Base-by-base conservation (phyloP, 768 basidiomycete species). In the Pulveroboletus sp. region DNA sequence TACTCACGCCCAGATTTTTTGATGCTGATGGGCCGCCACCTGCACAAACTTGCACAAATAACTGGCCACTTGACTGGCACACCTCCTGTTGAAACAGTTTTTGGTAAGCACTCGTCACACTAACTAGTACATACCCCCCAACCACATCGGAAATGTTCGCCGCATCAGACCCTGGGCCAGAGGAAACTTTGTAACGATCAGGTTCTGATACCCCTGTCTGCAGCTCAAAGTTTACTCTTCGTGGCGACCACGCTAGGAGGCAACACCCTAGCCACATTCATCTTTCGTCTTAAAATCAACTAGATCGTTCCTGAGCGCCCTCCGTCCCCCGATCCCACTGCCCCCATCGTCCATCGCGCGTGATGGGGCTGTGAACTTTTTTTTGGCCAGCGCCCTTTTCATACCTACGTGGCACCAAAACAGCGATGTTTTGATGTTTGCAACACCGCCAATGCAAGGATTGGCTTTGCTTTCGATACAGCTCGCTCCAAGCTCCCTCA, bases 371-470 rank as follows among this genome's bases (percentile, higher is more conserved):
- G 47, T 49, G 41, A 42, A 36, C 11, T 10, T n/a, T n/a, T 47
- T 27, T 41, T 47, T 27, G 4, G 24, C 41, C 40, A 33, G 43
- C 40, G 31, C 25, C 17, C n/a, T 20, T 47, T 41, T 36, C 47
- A 17, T 41, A 13, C 17, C 45, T 45, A 31, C 20, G 36, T 27
- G 38, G 12, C 31, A 47, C 38, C 29, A 23, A 40, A 47, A 40
- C 37, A 23, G 21, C 16, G 19, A 41, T n/a, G 20, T 31, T 17
- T 16, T 29, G 32, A 50, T 51, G 27, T 19, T 50, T 27, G 42
- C 21, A 31, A n/a, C 53, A 56, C 40, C 45, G 54, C 48, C 31
- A 19, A 36, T 6, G 12, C 16, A 19, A 29, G 12, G 51, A 44
- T 52, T 27, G 1, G n/a, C 51, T 24, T n/a, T 40, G 37, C 45